Evolutionary conservation across 2,329 filamentous ascomycete species (phyloP).

Genomic region (Pseudocercospora fijiensis): DNA sequence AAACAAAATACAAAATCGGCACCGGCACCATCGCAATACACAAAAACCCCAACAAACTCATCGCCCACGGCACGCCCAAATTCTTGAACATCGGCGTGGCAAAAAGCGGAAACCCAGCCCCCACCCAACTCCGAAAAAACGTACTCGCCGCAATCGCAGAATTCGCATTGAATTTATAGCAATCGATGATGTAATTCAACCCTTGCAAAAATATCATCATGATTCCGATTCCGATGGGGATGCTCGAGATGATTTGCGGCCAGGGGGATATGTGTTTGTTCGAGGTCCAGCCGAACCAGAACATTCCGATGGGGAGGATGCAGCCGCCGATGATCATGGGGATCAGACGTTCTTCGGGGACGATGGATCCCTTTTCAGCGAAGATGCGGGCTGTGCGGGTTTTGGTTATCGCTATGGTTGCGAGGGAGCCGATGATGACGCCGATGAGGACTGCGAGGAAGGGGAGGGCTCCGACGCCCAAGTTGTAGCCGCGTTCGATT

Average conservation of each 20-base stretch:
- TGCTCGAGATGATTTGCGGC: slow-evolving; percentile 42
- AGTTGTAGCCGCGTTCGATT: slow-evolving; percentile 30
- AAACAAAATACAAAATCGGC: slow-evolving; percentile 33
- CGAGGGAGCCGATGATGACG: slow-evolving; percentile 25
- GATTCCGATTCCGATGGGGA: slow-evolving; percentile 40
- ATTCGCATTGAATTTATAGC: slow-evolving; percentile 42
- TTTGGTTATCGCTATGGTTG: slow-evolving; percentile 28
- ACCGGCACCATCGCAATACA: slow-evolving; percentile 32
- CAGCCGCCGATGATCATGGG: slow-evolving; percentile 48
- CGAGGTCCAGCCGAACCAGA: slow-evolving; percentile 50
- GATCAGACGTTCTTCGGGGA: slow-evolving; percentile 47
- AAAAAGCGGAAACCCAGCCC: slow-evolving; percentile 40
- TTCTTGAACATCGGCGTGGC: slow-evolving; percentile 38
- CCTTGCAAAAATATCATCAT: slow-evolving; percentile 42
- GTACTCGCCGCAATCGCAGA: slow-evolving; percentile 41
- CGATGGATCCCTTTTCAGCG: slow-evolving; percentile 21
- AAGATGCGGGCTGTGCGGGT: slow-evolving; percentile 26
- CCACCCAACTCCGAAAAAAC: slow-evolving; percentile 34
- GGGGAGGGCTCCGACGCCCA: slow-evolving; percentile 28
- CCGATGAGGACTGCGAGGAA: slow-evolving; percentile 32
- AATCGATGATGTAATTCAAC: slow-evolving; percentile 50
- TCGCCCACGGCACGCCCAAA: slow-evolving; percentile 37
- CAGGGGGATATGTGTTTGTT: slow-evolving; percentile 42
- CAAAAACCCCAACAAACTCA: slow-evolving; percentile 36
- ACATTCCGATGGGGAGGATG: slow-evolving; percentile 46